phyloP scores from a whole-genome alignment of 331 rosid species.

The Telfairia occidentalis region DNA sequence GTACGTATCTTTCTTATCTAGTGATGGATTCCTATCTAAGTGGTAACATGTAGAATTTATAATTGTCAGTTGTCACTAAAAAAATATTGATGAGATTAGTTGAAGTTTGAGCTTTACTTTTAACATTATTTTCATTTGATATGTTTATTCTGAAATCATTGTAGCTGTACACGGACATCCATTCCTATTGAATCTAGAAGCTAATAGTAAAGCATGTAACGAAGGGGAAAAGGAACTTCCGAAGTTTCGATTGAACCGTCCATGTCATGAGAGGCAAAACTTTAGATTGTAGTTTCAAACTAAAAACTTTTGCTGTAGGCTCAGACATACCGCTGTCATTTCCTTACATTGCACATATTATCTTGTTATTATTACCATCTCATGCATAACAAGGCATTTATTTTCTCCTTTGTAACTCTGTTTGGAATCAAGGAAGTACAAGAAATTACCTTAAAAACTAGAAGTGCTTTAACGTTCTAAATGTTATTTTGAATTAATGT shows the following conservation, averaged over 20 bases:
- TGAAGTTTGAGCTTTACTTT: neutral
- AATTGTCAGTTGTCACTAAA: neutral
- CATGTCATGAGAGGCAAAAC: neutral
- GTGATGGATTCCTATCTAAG: neutral
- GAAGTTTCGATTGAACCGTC: neutral
- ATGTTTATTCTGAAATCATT: neutral
- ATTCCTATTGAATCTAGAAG: neutral
- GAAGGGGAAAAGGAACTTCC: neutral
- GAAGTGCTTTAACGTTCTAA: neutral
- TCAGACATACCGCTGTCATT: neutral
- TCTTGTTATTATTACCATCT: neutral
- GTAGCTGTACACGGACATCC: neutral
- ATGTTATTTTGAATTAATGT: neutral
- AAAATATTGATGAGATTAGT: neutral
- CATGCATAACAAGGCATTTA: neutral
- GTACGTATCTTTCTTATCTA: conserved; percentile 21
- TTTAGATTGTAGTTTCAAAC: neutral
- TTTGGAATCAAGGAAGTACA: neutral
- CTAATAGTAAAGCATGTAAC: neutral
- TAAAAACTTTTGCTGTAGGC: neutral
- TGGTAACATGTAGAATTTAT: neutral
- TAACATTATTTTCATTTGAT: neutral
- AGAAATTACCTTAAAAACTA: neutral
- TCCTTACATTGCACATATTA: neutral
- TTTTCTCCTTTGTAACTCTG: neutral